Conservation (phyloP, 352 stramenopile genomes). For the Globisporangium carolinianum region DNA sequence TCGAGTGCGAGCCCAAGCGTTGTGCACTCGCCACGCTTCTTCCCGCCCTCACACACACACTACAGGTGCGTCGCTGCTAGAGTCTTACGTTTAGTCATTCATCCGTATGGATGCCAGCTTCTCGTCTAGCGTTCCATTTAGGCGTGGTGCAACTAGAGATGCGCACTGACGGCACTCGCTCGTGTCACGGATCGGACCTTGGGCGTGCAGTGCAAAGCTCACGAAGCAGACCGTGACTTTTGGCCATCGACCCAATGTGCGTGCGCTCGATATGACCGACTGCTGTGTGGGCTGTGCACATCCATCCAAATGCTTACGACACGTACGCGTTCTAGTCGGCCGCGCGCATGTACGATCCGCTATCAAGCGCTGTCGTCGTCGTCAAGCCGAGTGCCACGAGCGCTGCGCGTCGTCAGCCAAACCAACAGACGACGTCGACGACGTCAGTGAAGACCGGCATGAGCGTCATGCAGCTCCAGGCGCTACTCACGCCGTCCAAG, state of each 20-base stretch:
- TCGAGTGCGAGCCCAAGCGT: constrained; percentile 1
- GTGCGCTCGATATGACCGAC: neutral
- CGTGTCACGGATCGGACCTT: no score
- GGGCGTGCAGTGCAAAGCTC: constrained; percentile 19
- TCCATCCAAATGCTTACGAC: no score
- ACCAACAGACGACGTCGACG: constrained; percentile 4
- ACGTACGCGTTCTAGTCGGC: constrained; percentile 24
- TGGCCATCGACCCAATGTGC: constrained; percentile 45
- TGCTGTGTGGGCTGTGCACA: constrained; percentile 8
- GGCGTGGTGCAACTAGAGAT: no score
- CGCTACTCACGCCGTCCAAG: constrained; percentile 41
- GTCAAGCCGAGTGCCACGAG: constrained; percentile 13
- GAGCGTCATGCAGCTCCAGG: constrained; percentile 54
- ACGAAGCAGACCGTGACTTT: constrained; percentile 54
- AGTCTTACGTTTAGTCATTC: neutral
- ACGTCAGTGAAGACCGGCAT: constrained; percentile 45
- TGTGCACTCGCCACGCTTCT: constrained; percentile 14
- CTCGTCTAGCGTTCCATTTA: no score
- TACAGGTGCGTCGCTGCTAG: constrained; percentile 23
- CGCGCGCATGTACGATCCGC: constrained; percentile 60
- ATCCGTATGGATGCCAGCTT: no score
- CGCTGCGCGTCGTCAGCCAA: neutral
- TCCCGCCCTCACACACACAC: constrained; percentile 19
- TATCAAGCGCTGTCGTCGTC: constrained; percentile 29
- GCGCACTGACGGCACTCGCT: no score